These are phyloP conservation scores for Setomelanomma holmii DNA, from an alignment of 2,329 filamentous ascomycete genomes.

Conservation along the genomic window DNA sequence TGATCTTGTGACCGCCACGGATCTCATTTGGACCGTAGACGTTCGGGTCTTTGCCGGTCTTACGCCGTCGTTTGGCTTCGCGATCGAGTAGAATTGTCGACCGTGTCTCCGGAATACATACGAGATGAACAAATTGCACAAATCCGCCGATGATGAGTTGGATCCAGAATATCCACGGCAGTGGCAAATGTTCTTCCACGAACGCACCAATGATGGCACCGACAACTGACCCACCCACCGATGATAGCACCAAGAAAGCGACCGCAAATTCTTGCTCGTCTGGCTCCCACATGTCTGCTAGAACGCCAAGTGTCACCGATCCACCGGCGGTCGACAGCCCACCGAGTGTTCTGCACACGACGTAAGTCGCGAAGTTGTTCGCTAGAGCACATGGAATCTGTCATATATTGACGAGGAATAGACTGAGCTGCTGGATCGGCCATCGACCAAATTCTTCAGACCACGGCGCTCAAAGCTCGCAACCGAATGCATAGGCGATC, in stretches of 20 bases:
- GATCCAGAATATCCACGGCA: slow-evolving; percentile 78
- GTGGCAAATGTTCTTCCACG: slow-evolving; percentile 57
- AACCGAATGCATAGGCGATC: slow-evolving; percentile 57
- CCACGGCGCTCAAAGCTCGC: slow-evolving; percentile 63
- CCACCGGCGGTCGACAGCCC: slow-evolving; percentile 69
- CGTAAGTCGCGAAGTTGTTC: slow-evolving; percentile 52
- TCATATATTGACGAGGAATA: slow-evolving; percentile 63
- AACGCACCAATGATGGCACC: slow-evolving; percentile 64
- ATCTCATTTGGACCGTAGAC: slow-evolving; percentile 76
- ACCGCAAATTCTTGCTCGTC: slow-evolving; percentile 66
- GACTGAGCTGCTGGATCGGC: slow-evolving; percentile 58
- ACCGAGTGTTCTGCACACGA: slow-evolving; percentile 57
- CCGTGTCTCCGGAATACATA: slow-evolving; percentile 78
- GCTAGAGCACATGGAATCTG: slow-evolving; percentile 56
- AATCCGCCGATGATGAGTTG: slow-evolving; percentile 78
- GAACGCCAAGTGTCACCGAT: slow-evolving; percentile 68
- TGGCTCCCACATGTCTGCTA: slow-evolving; percentile 67
- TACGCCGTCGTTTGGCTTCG: slow-evolving; percentile 75
- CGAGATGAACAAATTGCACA: slow-evolving; percentile 70
- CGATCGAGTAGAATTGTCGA: slow-evolving; percentile 76
- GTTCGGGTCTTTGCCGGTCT: slow-evolving; percentile 64
- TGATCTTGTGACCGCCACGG: slow-evolving; percentile 44
- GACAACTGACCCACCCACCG: slow-evolving; percentile 62
- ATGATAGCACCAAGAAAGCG: slow-evolving; percentile 65
- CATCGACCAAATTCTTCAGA: slow-evolving; percentile 62